Percentiles rank a stretch among this genome's conserved stretches.
Evolutionary conservation across 768 basidiomycete genomes (phyloP).

Genomic region (Leccinum subtestaceum): DNA sequence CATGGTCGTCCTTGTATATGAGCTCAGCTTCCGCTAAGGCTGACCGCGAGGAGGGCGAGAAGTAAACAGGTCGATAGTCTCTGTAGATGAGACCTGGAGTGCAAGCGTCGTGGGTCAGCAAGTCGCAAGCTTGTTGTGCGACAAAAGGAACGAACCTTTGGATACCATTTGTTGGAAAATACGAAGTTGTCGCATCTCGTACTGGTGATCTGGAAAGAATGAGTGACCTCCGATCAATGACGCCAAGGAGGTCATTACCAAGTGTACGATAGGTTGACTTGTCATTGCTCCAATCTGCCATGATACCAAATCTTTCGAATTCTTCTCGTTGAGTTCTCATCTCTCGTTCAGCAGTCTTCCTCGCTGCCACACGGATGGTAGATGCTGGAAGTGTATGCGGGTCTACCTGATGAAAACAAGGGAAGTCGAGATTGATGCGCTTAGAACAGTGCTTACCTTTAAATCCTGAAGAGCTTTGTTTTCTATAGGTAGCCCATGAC

Average conservation of each 20-base stretch:
- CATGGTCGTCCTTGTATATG: conserved; percentile 83
- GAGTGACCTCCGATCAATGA: not conserved
- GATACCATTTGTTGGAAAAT: conserved; percentile 88
- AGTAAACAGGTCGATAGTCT: conserved; percentile 87
- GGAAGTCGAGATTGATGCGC: not conserved
- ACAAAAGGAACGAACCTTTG: conserved; percentile 48
- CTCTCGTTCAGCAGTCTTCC: conserved; percentile 67
- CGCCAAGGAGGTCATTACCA: conserved; percentile 44
- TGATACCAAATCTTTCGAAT: conserved; percentile 79
- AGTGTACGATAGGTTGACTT: conserved; percentile 79
- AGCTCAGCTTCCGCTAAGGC: conserved; percentile 96
- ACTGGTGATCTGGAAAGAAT: conserved; percentile 63
- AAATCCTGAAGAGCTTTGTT: conserved; percentile 85
- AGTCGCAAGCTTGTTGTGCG: not conserved
- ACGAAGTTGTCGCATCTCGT: conserved; percentile 83
- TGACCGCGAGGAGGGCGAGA: conserved; percentile 91
- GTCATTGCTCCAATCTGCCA: conserved; percentile 80
- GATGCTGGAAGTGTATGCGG: conserved; percentile 52
- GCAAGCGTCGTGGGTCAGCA: not conserved
- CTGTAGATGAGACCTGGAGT: conserved; percentile 73
- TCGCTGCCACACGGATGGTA: conserved; percentile 68
- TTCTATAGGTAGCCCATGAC: conserved; percentile 96
- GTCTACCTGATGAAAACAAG: conserved; percentile 43
- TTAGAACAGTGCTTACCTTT: conserved; percentile 43
- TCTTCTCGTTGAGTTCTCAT: conserved; percentile 75